phyloP scores from a whole-genome alignment of 495 filamentous ascomycete genomes.

The Annulohypoxylon stygium region DNA sequence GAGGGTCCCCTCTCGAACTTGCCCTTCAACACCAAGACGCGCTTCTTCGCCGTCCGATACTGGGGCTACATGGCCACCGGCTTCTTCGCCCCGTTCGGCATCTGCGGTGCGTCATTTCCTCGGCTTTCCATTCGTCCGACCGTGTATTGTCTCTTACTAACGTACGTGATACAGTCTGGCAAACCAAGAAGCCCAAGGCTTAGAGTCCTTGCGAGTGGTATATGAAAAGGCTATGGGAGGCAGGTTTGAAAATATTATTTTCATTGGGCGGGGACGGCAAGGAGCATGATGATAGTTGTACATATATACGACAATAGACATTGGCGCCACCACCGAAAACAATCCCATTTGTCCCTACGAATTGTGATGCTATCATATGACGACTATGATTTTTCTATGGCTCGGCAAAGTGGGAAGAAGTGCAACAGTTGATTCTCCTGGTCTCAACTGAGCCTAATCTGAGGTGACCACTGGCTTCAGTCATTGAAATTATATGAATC shows the following conservation, averaged over 20 bases:
- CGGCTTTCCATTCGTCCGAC: constrained; percentile 11
- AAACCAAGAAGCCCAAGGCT: constrained; percentile 78
- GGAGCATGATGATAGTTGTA: constrained; percentile 44
- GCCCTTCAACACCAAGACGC: constrained; percentile 94
- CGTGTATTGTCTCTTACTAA: constrained; percentile 32
- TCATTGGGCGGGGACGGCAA: constrained; percentile 21
- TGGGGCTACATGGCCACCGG: constrained; percentile 83
- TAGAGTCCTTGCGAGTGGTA: constrained; percentile 47
- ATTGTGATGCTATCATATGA: not conserved
- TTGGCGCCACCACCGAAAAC: constrained; percentile 34
- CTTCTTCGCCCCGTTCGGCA: constrained; percentile 83
- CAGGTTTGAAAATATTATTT: constrained; percentile 11
- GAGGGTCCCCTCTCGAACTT: constrained; percentile 95
- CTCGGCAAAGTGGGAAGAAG: not conserved
- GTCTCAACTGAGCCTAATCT: too few relatives aligned
- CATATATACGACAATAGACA: constrained; percentile 50
- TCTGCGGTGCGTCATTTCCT: constrained; percentile 75
- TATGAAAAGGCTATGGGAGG: not conserved
- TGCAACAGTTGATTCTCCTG: not conserved
- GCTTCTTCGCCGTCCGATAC: constrained; percentile 84
- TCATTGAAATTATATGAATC: too few relatives aligned
- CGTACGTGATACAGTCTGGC: constrained; percentile 74
- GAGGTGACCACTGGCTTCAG: too few relatives aligned
- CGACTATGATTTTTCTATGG: not conserved
- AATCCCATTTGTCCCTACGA: constrained; percentile 29